phyloP scores from a whole-genome alignment of 1,284 basidiomycete genomes.

The Cutaneotrichosporon cavernicola region DNA sequence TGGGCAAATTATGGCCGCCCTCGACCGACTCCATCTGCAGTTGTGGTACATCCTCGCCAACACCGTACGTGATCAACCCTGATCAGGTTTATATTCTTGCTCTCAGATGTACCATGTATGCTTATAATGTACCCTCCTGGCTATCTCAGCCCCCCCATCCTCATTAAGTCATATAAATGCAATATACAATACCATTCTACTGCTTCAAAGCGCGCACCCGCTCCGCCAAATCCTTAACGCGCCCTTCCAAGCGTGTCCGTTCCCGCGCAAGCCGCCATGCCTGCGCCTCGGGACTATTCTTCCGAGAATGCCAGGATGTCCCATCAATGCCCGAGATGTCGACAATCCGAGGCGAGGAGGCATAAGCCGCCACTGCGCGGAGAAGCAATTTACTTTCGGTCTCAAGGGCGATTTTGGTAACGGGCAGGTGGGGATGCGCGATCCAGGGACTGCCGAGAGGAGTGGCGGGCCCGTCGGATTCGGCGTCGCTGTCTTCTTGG shows the following conservation, averaged over 20 bases:
- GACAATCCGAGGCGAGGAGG: conserved; percentile 73
- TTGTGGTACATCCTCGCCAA: no score
- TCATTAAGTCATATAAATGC: not conserved
- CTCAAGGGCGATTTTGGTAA: conserved; percentile 60
- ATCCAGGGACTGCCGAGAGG: conserved; percentile 19
- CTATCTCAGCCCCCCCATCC: not conserved
- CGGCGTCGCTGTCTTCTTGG: conserved; percentile 16
- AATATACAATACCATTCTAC: conserved; percentile 3
- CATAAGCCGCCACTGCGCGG: conserved; percentile 76
- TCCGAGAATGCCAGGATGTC: conserved; percentile 67
- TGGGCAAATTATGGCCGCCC: no score
- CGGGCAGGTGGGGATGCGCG: conserved; percentile 53
- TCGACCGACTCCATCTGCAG: no score
- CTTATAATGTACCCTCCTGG: not conserved
- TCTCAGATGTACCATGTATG: not conserved
- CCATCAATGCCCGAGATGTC: conserved; percentile 63
- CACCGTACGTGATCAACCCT: not conserved
- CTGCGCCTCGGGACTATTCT: conserved; percentile 74
- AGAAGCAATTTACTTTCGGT: conserved; percentile 78
- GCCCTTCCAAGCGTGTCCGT: conserved; percentile 65
- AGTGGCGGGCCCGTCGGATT: conserved; percentile 23
- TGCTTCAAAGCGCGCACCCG: conserved; percentile 21
- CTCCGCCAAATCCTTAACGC: conserved; percentile 63
- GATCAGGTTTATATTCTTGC: not conserved
- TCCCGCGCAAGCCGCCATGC: conserved; percentile 71